phyloP scores from a whole-genome alignment of 805 yeast genomes.

The Candida stauntonica region DNA sequence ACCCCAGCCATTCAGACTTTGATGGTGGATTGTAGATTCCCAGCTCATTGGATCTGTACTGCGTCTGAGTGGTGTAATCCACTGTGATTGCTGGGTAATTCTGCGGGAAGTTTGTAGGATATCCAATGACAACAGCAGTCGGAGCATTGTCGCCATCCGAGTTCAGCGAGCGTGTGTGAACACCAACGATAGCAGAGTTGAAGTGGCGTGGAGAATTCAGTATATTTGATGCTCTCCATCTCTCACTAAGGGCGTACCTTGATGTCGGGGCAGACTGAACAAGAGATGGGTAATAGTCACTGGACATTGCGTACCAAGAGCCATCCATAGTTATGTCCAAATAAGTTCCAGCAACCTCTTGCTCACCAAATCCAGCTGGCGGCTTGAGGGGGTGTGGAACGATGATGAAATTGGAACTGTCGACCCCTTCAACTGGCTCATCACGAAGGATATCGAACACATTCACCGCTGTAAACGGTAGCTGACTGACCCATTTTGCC shows the following conservation, averaged over 20 bases:
- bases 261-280: constrained; percentile 78
- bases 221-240: constrained; percentile 39
- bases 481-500: constrained; percentile 73
- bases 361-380: constrained; percentile 20
- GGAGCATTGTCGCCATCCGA: constrained; percentile 6
- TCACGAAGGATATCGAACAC: constrained; percentile 68
- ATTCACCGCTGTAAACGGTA: constrained; percentile 68
- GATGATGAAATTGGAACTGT: constrained; percentile 37
- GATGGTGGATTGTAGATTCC: constrained; percentile 16
- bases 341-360: constrained; percentile 47
- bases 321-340: constrained; percentile 60
- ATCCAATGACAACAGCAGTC: constrained; percentile 16
- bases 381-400: constrained; percentile 64
- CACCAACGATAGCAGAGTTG: constrained; percentile 44
- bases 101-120: constrained; percentile 21
- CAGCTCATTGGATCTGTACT: constrained; percentile 12
- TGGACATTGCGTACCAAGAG: constrained; percentile 86
- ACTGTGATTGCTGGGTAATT: constrained; percentile 12
- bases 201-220: constrained; percentile 36
- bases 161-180: constrained; percentile 34
- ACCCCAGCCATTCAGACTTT: constrained; percentile 16
- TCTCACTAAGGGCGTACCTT: constrained; percentile 42
- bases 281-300: constrained; percentile 69
- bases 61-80: constrained; percentile 14
- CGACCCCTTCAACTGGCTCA: constrained; percentile 14